These are phyloP conservation scores for Rosa persica DNA, from an alignment of 306 rosid species.

Conservation along the genomic window DNA sequence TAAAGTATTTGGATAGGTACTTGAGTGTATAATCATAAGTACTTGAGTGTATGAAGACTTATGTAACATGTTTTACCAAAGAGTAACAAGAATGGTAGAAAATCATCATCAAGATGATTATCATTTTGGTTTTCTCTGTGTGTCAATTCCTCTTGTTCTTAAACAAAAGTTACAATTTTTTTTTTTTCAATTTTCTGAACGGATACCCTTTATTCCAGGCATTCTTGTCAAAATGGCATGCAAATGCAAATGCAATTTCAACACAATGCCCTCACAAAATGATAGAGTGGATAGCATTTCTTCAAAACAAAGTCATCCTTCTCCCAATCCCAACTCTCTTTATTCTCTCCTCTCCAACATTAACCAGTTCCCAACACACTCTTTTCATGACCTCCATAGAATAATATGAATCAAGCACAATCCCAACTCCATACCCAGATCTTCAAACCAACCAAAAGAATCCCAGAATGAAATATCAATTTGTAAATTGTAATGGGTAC, in stretches of 20 bases:
- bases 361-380: constrained; percentile 4
- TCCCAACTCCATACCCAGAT: constrained; percentile 9
- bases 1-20: too few relatives aligned
- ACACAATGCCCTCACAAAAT: constrained; percentile 5
- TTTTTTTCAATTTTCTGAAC: background rate
- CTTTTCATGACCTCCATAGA: background rate
- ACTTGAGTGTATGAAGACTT: too few relatives aligned
- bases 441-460: background rate
- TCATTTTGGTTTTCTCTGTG: too few relatives aligned
- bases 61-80: too few relatives aligned
- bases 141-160: too few relatives aligned
- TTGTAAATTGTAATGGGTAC: constrained; percentile 27
- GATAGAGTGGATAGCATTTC: constrained; percentile 5
- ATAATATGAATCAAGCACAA: background rate
- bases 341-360: constrained; percentile 3
- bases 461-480: background rate
- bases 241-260: constrained; percentile 4
- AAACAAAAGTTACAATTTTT: background rate
- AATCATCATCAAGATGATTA: too few relatives aligned
- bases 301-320: constrained; percentile 16
- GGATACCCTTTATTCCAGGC: constrained; percentile 11
- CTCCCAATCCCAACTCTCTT: background rate
- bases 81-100: too few relatives aligned
- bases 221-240: constrained; percentile 6
- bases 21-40: too few relatives aligned